Base-by-base conservation (phyloP, 352 stramenopile genomes). In the Phytophthora sp. region DNA sequence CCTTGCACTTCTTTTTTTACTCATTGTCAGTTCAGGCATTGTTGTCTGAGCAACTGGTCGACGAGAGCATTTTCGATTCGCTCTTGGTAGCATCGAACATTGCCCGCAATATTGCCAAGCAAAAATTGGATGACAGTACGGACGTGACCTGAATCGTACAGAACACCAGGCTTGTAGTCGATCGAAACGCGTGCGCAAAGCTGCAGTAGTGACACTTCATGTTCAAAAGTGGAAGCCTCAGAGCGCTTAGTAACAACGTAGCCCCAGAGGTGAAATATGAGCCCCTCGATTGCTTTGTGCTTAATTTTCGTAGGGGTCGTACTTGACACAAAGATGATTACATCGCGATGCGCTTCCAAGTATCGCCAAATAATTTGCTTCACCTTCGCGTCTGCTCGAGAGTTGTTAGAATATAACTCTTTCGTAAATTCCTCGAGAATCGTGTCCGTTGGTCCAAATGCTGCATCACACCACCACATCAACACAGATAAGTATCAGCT, bases 131-230 rank as follows among this genome's bases (percentile, higher is more conserved):
- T n/a, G n/a, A n/a, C n/a, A n/a, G n/a, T n/a, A n/a, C n/a, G n/a
- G n/a, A n/a, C n/a, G n/a, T n/a, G n/a, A n/a, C n/a, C n/a, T n/a
- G n/a, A n/a, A n/a, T 72, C 57, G 24, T 73, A 57, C 31, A 46
- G 41, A 43, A 57, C 53, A 11, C 62, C 69, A 34, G 71, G 57
- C 15, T 54, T 69, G 15, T 76, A 72, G 45, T 88, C 69, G 20
- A 79, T 75, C 7, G 77, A 83, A 23, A 82, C 78, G 26, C 80
- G 66, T 15, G 72, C 69, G 54, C 75, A 85, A 62, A 73, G 75
- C 57, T 88, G 74, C 51, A 91, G 46, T 17, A 87, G 66, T 24
- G 77, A 72, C 26, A 70, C 54, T 10, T 82, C 65, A 5, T 65
- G 41, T 42, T 67, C 49, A 23, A 50, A 38, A 23, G 66, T 66